These are phyloP conservation scores for Candida maltosa DNA, from an alignment of 805 yeast genomes.

Conservation along the genomic window DNA sequence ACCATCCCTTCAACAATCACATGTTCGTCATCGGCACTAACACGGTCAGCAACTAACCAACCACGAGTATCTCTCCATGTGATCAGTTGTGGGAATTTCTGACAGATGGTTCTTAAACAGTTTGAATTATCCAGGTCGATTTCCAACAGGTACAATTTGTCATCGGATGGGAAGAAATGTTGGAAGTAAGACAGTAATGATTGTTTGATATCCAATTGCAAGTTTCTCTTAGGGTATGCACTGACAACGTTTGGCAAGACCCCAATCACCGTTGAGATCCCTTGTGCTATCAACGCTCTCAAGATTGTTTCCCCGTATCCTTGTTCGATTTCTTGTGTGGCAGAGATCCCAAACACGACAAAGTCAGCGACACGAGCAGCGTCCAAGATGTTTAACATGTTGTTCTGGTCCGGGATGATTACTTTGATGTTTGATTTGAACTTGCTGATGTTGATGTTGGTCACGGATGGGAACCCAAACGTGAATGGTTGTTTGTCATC, in stretches of 20 bases:
- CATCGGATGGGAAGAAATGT: conserved; percentile 61
- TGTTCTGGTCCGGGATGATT: conserved; percentile 64
- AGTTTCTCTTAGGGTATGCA: conserved; percentile 68
- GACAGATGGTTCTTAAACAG: conserved; percentile 74
- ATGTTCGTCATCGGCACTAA: conserved; percentile 33
- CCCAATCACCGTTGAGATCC: conserved; percentile 79
- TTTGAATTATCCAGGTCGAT: conserved; percentile 64
- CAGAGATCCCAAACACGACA: conserved; percentile 86
- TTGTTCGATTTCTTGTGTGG: conserved; percentile 75
- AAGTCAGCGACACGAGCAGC: conserved; percentile 88
- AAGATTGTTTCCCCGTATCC: conserved; percentile 84
- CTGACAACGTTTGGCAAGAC: conserved; percentile 71
- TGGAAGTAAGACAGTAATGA: conserved; percentile 39
- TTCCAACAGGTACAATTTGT: conserved; percentile 72
- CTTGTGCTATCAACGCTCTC: conserved; percentile 87
- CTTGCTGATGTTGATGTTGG: conserved; percentile 51
- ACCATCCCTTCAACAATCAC: conserved; percentile 77
- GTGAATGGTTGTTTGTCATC: conserved; percentile 19
- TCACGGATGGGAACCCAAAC: conserved; percentile 46
- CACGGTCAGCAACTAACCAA: conserved; percentile 72
- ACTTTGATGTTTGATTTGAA: conserved; percentile 76
- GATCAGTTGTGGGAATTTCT: conserved; percentile 79
- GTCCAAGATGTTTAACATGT: conserved; percentile 71
- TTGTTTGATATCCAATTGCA: conserved; percentile 60
- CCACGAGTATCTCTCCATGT: conserved; percentile 95